Percentiles rank a stretch among this genome's conserved stretches.
Conservation (phyloP, 257 asterid genomes). For the Jasminum sambac region DNA sequence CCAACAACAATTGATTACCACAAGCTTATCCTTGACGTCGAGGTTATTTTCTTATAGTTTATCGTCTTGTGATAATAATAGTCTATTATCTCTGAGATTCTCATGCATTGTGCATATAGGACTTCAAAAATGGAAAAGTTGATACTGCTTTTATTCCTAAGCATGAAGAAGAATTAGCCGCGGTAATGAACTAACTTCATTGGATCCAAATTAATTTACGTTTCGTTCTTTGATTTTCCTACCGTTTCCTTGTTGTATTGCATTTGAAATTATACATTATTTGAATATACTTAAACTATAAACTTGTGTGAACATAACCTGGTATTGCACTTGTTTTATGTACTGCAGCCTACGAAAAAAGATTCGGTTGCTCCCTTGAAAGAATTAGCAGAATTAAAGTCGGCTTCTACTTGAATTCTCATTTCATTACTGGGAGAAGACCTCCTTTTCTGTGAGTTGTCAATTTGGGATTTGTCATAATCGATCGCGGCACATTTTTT, state of each 20-base stretch:
- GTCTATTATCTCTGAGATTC: not conserved
- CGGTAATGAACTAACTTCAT: slow-evolving; percentile 58
- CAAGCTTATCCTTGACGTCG: slow-evolving; percentile 92
- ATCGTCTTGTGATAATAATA: not conserved
- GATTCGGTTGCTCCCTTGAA: slow-evolving; percentile 28
- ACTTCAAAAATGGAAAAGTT: slow-evolving; percentile 85
- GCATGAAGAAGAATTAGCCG: slow-evolving; percentile 92
- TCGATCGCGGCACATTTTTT: slow-evolving; percentile 13
- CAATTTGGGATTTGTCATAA: slow-evolving; percentile 5
- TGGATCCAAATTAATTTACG: not conserved
- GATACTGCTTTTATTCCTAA: slow-evolving; percentile 98
- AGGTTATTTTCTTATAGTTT: slow-evolving; percentile 40
- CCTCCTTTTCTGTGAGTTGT: slow-evolving; percentile 6
- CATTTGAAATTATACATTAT: not conserved
- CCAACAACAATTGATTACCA: slow-evolving; percentile 98
- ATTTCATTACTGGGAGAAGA: slow-evolving; percentile 3
- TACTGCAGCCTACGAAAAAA: slow-evolving; percentile 52
- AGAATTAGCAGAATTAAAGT: slow-evolving; percentile 34
- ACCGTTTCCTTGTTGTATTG: not conserved
- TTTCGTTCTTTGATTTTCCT: not conserved
- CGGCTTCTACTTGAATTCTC: slow-evolving; percentile 33
- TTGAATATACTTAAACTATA: not conserved
- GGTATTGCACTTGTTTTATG: slow-evolving; percentile 1
- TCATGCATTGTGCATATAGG: slow-evolving; percentile 41
- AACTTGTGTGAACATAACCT: not conserved